These are phyloP conservation scores for Candida sp. DNA, from an alignment of 1,139 yeast species.

Conservation along the genomic window DNA sequence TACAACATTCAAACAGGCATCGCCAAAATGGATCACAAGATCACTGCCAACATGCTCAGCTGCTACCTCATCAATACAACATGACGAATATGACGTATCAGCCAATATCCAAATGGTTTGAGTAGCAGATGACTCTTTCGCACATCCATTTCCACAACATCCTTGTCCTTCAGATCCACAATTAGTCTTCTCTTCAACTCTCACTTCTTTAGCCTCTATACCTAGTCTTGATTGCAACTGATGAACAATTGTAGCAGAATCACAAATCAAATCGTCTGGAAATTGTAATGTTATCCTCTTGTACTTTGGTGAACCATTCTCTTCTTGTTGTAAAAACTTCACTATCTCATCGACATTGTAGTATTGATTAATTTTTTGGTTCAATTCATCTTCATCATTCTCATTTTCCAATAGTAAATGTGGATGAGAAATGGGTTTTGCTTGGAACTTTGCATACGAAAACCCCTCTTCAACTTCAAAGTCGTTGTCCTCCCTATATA, in stretches of 20 bases:
- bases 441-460: constrained; percentile 1
- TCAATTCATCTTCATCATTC: constrained; percentile 20
- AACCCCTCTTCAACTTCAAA: constrained; percentile 1
- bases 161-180: background rate
- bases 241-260: constrained; percentile 69
- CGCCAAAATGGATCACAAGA: constrained; percentile 89
- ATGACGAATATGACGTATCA: constrained; percentile 92
- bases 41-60: constrained; percentile 91
- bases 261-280: constrained; percentile 78
- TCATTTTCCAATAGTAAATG: constrained; percentile 8
- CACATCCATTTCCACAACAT: background rate
- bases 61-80: constrained; percentile 97
- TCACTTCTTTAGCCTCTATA: background rate
- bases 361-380: constrained; percentile 37
- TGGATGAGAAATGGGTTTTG: constrained; percentile 1
- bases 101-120: constrained; percentile 72
- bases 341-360: constrained; percentile 50
- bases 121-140: background rate
- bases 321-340: constrained; percentile 23
- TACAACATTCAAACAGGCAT: constrained; percentile 84
- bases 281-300: constrained; percentile 77
- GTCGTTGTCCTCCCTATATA: background rate
- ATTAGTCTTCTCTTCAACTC: background rate
- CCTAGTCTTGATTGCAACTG: constrained; percentile 34
- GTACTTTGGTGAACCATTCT: constrained; percentile 24